Conservation (phyloP, 2,329 filamentous ascomycete species). For the Trichoderma brevicompactum region DNA sequence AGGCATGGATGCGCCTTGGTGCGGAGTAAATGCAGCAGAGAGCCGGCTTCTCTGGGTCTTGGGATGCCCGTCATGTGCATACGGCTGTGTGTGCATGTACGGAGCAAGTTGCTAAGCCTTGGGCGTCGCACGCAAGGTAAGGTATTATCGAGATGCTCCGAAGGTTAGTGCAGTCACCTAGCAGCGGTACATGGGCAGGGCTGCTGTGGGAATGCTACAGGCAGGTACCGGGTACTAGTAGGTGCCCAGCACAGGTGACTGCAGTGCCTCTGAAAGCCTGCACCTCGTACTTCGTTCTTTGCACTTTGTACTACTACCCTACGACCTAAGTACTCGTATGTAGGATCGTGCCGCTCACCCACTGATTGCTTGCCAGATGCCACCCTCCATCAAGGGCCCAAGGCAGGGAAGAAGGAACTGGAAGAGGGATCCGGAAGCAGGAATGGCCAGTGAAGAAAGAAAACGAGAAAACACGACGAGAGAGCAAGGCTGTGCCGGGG, state of each 20-base stretch:
- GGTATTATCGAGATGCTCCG: not conserved
- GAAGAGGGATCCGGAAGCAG: slow-evolving; percentile 2
- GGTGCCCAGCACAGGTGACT: too few species aligned
- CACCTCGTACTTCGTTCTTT: too few species aligned
- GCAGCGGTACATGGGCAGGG: too few species aligned
- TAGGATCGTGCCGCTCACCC: not conserved
- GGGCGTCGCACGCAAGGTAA: not conserved
- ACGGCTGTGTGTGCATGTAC: slow-evolving; percentile 19
- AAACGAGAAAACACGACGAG: slow-evolving; percentile 13
- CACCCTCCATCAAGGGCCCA: not conserved
- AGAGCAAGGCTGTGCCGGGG: slow-evolving; percentile 21
- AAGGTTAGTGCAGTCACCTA: too few species aligned
- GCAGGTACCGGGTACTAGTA: too few species aligned
- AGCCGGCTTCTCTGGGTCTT: slow-evolving; percentile 12
- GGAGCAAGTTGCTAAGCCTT: not conserved
- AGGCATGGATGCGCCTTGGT: not conserved
- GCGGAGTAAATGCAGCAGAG: slow-evolving; percentile 6
- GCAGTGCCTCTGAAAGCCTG: too few species aligned
- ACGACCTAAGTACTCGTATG: not conserved
- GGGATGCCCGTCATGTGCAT: slow-evolving; percentile 6
- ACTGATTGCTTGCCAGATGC: slow-evolving; percentile 5
- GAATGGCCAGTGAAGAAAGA: not conserved
- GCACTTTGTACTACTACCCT: too few species aligned
- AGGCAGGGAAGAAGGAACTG: not conserved
- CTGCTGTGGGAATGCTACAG: too few species aligned